Evolutionary conservation across 495 filamentous ascomycete genomes (phyloP).

Genomic region (Aspergillus wentii): DNA sequence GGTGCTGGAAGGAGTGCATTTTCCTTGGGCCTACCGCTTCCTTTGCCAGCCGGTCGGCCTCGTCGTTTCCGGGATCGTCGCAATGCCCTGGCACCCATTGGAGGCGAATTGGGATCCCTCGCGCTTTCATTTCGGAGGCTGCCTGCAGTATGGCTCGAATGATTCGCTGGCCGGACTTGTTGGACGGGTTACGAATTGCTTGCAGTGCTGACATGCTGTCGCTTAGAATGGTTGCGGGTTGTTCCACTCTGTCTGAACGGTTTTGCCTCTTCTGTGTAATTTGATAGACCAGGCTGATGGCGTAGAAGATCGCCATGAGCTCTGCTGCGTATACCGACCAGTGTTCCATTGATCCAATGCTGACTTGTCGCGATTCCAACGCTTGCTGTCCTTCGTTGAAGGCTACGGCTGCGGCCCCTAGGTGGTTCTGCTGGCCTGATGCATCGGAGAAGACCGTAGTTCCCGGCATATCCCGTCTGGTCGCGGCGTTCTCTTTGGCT

Average conservation of each 20-base stretch:
- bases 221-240: conserved; percentile 9
- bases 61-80: conserved; percentile 6
- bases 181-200: conserved; percentile 6
- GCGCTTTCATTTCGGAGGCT: conserved; percentile 5
- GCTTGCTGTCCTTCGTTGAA: conserved; percentile 6
- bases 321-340: conserved; percentile 20
- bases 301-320: conserved; percentile 16
- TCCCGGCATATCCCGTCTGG: conserved; percentile 1
- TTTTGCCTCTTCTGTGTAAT: too few relatives aligned
- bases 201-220: conserved; percentile 13
- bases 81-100: conserved; percentile 10
- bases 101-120: conserved; percentile 7
- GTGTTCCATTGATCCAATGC: conserved; percentile 16
- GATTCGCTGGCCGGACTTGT: conserved; percentile 10
- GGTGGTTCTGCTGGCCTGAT: conserved; percentile 11
- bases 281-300: conserved; percentile 14
- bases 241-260: too few relatives aligned
- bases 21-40: conserved; percentile 3
- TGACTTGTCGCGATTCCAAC: conserved; percentile 10
- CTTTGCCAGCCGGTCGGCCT: conserved; percentile 8
- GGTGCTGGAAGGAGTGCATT: conserved; percentile 7
- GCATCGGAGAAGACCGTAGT: conserved; percentile 17
- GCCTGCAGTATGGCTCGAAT: conserved; percentile 8
- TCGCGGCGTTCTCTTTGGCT: conserved; percentile 10
- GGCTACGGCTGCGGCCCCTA: conserved; percentile 7